phyloP scores from a whole-genome alignment of 768 basidiomycete species.

The Lentinula boryana region DNA sequence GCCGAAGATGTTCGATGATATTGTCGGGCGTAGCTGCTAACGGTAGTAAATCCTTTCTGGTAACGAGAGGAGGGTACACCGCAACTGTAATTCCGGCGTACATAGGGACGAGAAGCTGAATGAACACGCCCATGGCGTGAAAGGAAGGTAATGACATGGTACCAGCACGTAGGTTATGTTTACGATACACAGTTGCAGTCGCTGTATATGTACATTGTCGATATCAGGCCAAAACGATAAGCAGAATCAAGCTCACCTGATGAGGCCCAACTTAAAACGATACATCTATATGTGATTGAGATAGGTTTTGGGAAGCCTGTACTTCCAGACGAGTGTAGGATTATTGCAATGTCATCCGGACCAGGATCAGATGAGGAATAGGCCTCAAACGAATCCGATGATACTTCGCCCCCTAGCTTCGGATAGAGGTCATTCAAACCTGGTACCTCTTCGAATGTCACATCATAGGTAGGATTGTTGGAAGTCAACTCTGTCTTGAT shows the following conservation, averaged over 20 bases:
- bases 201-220: background rate
- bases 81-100: slow-evolving; percentile 13
- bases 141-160: slow-evolving; percentile 26
- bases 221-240: background rate
- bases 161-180: slow-evolving; percentile 9
- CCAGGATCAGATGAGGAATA: background rate
- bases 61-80: slow-evolving; percentile 22
- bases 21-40: slow-evolving; percentile 29
- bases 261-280: slow-evolving; percentile 16
- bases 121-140: slow-evolving; percentile 21
- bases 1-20: slow-evolving; percentile 20
- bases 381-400: background rate
- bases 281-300: slow-evolving; percentile 15
- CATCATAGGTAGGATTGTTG: background rate
- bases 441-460: slow-evolving; percentile 2
- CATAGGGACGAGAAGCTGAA: slow-evolving; percentile 21
- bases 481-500: background rate
- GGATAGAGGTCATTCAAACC: slow-evolving; percentile 15
- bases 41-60: slow-evolving; percentile 15
- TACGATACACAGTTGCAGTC: slow-evolving; percentile 6
- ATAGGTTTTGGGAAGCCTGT: slow-evolving; percentile 34
- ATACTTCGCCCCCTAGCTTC: slow-evolving; percentile 16
- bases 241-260: slow-evolving; percentile 15
- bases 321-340: slow-evolving; percentile 34
- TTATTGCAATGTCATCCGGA: slow-evolving; percentile 15